Evolutionary conservation across 257 asterid genomes (phyloP), one percentile per base, ranked within the genome.

Genomic region (Petunia secreta): DNA sequence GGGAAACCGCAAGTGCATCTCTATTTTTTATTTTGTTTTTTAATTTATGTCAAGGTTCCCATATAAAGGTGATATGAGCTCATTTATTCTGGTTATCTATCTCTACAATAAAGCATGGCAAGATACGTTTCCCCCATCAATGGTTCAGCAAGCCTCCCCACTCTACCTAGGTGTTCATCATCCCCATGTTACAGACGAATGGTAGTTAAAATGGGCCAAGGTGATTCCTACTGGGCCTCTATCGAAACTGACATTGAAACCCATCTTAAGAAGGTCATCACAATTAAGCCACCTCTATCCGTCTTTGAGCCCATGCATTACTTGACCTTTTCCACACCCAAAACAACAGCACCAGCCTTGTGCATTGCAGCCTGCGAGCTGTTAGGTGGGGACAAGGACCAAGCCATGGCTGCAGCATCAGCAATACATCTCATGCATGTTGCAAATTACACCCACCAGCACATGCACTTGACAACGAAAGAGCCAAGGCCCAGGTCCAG

Each of bases 311-410:
- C 98, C 77, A 91, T 92, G 97, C 92, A 80, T 75, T 82, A 91
- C 79, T 87, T 94, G 81, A 87, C 93, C 37, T 80, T 94, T 46
- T 67, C 95, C 13, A 92, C 94, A 69, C 94, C 97, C 0, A 69
- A 80, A 63, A 87, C 93, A 79, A 82, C 85, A 40, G 94, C 97
- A 0, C 84, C 98, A 2, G 85, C 93, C 0, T 86, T 94, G 1
- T 92, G 97, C 82, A 84, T 91, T 54, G 97, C 98, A 0, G 97
- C 95, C 0, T 94, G 98, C 7, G 97, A 94, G 82, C 84, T 92
- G 36, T 82, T 91, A 1, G 92, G 97, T 40, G 91, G 97, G 1
- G 88, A 84, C 38, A 67, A 92, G 1, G 76, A 14, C 76, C 89
- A 54, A 34, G 95, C 97, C 63, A 63, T 90, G 88, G 90, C 88